These are phyloP conservation scores for Lichtheimia corymbifera DNA, from an alignment of 371 early-diverging fungal species.

Conservation along the genomic window DNA sequence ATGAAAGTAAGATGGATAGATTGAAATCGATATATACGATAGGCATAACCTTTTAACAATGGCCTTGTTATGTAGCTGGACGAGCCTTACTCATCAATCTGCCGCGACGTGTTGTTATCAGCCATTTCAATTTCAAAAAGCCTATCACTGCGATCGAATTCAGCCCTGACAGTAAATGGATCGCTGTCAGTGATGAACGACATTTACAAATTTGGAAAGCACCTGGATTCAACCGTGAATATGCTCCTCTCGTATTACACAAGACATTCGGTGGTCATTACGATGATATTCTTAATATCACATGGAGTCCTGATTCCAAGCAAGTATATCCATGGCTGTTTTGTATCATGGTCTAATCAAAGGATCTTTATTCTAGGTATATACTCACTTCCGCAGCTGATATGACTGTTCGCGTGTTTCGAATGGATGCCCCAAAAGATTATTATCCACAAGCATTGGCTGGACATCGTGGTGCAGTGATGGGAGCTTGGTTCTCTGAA, in stretches of 20 bases:
- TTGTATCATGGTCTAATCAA: no score
- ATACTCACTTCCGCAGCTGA: conserved; percentile 88
- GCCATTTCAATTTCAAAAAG: conserved; percentile 86
- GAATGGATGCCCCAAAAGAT: conserved; percentile 67
- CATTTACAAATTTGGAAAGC: conserved; percentile 92
- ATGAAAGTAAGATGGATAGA: conserved; percentile 82
- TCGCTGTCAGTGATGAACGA: conserved; percentile 88
- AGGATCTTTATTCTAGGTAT: conserved; percentile 37
- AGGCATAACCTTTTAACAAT: no score
- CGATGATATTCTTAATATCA: conserved; percentile 83
- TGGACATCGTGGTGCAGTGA: conserved; percentile 85
- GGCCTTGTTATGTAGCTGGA: conserved; percentile 70
- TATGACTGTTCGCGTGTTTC: conserved; percentile 86
- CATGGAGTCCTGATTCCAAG: conserved; percentile 86
- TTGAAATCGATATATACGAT: no score
- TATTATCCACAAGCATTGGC: conserved; percentile 73
- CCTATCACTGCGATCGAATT: conserved; percentile 81
- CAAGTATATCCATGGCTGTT: conserved; percentile 18
- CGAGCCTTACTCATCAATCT: conserved; percentile 86
- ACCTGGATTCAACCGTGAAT: conserved; percentile 89
- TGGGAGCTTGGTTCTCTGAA: conserved; percentile 90
- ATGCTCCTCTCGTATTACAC: conserved; percentile 87
- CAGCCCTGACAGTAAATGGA: conserved; percentile 76
- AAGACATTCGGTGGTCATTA: conserved; percentile 82
- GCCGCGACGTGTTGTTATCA: conserved; percentile 78